Conservation (phyloP, 768 basidiomycete species). For the Glaciozyma martinii region DNA sequence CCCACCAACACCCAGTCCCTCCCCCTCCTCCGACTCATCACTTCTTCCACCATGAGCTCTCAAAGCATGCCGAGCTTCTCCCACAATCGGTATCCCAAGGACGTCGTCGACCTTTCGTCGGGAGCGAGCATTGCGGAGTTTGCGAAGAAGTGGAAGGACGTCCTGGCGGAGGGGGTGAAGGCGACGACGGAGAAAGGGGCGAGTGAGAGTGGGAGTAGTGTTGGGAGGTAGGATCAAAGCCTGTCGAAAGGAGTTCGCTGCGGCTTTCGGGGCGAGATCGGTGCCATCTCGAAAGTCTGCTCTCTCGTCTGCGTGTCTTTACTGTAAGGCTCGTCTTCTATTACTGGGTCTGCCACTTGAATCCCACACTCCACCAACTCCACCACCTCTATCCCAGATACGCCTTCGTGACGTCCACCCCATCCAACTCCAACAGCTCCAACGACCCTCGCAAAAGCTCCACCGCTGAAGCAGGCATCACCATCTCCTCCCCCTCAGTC, state of each 20-base stretch:
- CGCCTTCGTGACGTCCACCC: not conserved
- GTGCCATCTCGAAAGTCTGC: no score
- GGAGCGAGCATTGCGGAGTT: conserved; percentile 68
- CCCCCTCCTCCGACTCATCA: conserved; percentile 11
- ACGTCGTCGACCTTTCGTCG: conserved; percentile 68
- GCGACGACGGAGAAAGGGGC: no score
- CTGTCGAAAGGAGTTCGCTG: no score
- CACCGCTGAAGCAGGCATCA: not conserved
- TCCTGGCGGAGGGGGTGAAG: no score
- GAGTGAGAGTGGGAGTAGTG: no score
- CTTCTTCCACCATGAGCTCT: conserved; percentile 39
- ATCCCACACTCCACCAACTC: no score
- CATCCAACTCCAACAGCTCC: not conserved
- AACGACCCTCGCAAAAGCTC: not conserved
- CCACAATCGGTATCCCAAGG: conserved; percentile 86
- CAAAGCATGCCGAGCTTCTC: conserved; percentile 64
- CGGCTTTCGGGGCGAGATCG: no score
- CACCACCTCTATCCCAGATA: not conserved
- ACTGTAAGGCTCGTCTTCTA: no score
- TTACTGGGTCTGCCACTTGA: no score
- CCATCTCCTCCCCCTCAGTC: not conserved
- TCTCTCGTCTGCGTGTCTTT: no score
- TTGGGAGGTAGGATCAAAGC: no score
- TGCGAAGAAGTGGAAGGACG: no score
- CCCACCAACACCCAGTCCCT: conserved; percentile 24